These are phyloP conservation scores for Rhinocladiella mackenziei DNA, from an alignment of 2,329 filamentous ascomycete genomes.

Conservation along the genomic window DNA sequence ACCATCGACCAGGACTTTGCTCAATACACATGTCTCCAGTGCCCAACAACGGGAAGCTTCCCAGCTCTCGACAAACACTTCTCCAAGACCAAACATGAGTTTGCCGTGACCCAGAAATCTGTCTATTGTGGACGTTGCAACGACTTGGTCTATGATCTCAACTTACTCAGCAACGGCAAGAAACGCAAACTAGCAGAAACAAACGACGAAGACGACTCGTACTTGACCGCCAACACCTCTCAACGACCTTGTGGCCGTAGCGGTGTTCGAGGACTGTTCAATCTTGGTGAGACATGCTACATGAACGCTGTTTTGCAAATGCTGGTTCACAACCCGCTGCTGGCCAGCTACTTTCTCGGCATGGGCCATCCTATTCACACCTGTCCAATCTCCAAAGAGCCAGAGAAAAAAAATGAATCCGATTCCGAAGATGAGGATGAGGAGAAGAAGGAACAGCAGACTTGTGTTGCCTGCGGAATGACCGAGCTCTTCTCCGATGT, in stretches of 20 bases:
- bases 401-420: conserved; percentile 29
- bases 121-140: conserved; percentile 28
- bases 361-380: conserved; percentile 79
- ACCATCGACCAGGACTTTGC: conserved; percentile 22
- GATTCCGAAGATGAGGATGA: conserved; percentile 28
- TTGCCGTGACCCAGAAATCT: conserved; percentile 24
- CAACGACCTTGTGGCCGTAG: conserved; percentile 77
- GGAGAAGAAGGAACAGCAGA: conserved; percentile 31
- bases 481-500: conserved; percentile 62
- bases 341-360: conserved; percentile 86
- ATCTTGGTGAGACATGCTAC: conserved; percentile 97
- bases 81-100: conserved; percentile 24
- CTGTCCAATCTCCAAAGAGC: conserved; percentile 52
- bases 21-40: conserved; percentile 27
- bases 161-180: conserved; percentile 25
- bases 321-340: conserved; percentile 85
- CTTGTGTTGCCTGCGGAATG: conserved; percentile 58
- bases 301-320: conserved; percentile 95
- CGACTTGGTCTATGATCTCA: conserved; percentile 29
- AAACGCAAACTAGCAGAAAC: conserved; percentile 39
- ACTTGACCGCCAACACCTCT: conserved; percentile 26
- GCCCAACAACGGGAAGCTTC: conserved; percentile 22
- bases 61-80: conserved; percentile 26
- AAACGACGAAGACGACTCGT: conserved; percentile 57
- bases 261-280: conserved; percentile 88